These are phyloP conservation scores for Isabelozyma pseudorhagii DNA, from an alignment of 805 yeast genomes.

Conservation along the genomic window DNA sequence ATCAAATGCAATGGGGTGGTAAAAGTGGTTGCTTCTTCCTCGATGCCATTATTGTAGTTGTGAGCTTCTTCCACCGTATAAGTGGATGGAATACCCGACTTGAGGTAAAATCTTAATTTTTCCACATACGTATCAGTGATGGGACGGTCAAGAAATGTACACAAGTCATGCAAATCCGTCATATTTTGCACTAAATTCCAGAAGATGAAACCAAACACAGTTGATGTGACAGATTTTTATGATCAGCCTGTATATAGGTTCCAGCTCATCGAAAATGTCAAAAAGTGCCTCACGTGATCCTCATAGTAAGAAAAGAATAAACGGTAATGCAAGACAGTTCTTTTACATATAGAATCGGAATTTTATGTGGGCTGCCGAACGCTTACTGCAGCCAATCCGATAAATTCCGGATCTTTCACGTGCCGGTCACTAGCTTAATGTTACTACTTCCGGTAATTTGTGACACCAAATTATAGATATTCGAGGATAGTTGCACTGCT, in stretches of 20 bases:
- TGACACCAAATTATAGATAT: too few species aligned
- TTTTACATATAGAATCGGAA: background rate
- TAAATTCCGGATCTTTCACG: background rate
- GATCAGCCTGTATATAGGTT: too few species aligned
- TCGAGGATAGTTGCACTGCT: background rate
- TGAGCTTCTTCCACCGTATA: conserved; percentile 77
- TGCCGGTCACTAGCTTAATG: background rate
- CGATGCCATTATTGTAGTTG: conserved; percentile 47
- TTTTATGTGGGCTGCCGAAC: background rate
- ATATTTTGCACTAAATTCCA: conserved; percentile 12
- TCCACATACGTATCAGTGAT: conserved; percentile 43
- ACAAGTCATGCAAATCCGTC: conserved; percentile 74
- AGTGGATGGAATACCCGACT: conserved; percentile 75
- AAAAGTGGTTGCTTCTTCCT: conserved; percentile 35
- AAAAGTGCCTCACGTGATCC: background rate
- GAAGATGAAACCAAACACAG: too few species aligned
- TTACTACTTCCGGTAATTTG: too few species aligned
- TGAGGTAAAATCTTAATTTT: conserved; percentile 45
- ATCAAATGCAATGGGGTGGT: conserved; percentile 79
- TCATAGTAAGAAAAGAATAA: too few species aligned
- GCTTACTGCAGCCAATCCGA: background rate
- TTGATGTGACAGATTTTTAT: too few species aligned
- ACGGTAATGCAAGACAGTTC: too few species aligned
- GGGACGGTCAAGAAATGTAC: conserved; percentile 50
- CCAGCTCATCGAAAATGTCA: too few species aligned